Conservation (phyloP, 352 stramenopile genomes). For the Phytopythium montanum region DNA sequence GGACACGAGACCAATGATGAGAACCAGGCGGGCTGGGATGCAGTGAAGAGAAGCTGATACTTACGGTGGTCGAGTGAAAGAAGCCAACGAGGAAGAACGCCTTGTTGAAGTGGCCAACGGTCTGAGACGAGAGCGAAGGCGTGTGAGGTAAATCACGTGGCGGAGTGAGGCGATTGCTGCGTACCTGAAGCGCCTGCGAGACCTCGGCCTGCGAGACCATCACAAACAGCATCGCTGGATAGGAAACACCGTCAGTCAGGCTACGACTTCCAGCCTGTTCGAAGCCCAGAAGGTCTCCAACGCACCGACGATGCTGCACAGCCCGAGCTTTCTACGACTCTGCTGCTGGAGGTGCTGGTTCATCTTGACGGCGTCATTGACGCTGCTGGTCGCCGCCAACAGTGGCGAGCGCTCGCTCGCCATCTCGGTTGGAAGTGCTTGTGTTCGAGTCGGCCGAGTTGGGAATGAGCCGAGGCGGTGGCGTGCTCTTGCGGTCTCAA, state of each 20-base stretch:
- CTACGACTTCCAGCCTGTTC: neutral
- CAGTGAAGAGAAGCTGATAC: neutral
- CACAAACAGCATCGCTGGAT: neutral
- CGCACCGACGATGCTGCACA: neutral
- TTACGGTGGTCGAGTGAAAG: slow-evolving; percentile 40
- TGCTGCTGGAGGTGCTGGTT: neutral
- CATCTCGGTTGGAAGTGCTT: neutral
- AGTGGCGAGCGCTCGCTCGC: neutral
- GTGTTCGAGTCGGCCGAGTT: too few species aligned
- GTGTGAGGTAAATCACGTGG: neutral
- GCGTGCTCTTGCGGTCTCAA: too few species aligned
- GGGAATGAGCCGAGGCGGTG: too few species aligned
- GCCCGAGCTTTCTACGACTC: neutral
- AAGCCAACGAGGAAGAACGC: slow-evolving; percentile 59
- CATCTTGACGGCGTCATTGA: neutral
- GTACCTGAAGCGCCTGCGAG: slow-evolving; percentile 3
- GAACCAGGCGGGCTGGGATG: neutral
- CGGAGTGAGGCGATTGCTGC: neutral
- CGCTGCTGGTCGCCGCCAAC: neutral
- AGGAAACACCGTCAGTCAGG: neutral
- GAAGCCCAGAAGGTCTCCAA: neutral
- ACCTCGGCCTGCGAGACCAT: neutral
- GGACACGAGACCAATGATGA: neutral
- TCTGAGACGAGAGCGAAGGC: neutral
- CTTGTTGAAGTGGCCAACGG: slow-evolving; percentile 26